Evolutionary conservation across 2,329 filamentous ascomycete species (phyloP).

Genomic region (Emergomyces orientalis): DNA sequence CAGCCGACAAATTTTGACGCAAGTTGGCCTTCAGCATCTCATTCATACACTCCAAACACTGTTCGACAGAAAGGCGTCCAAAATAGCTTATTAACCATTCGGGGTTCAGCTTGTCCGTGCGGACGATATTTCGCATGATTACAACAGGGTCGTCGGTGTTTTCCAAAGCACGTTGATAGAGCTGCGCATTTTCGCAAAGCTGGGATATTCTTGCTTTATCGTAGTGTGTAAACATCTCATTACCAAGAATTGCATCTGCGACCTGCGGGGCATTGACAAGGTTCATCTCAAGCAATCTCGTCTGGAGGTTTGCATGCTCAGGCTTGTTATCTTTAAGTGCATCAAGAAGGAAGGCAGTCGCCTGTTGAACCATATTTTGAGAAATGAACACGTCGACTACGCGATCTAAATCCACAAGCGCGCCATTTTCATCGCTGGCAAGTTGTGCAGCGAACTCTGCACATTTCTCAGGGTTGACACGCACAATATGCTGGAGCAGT

Average conservation of each 20-base stretch:
- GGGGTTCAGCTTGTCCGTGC: slow-evolving; percentile 72
- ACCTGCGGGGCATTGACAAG: slow-evolving; percentile 92
- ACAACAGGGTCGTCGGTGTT: slow-evolving; percentile 84
- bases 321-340: slow-evolving; percentile 90
- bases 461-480: slow-evolving; percentile 85
- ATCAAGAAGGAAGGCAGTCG: slow-evolving; percentile 94
- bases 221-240: slow-evolving; percentile 97
- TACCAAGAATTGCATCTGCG: slow-evolving; percentile 92
- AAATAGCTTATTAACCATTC: slow-evolving; percentile 94
- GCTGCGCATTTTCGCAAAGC: slow-evolving; percentile 85
- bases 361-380: slow-evolving; percentile 94
- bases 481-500: slow-evolving; percentile 83
- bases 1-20: slow-evolving; percentile 88
- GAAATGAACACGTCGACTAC: slow-evolving; percentile 97
- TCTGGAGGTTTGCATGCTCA: slow-evolving; percentile 88
- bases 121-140: slow-evolving; percentile 83
- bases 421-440: slow-evolving; percentile 77
- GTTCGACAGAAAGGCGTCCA: slow-evolving; percentile 86
- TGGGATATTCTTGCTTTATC: slow-evolving; percentile 82
- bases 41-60: slow-evolving; percentile 86
- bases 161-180: slow-evolving; percentile 79
- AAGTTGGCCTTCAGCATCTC: slow-evolving; percentile 97
- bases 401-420: slow-evolving; percentile 83
- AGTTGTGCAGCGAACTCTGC: slow-evolving; percentile 89
- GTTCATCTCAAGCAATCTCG: slow-evolving; percentile 95